phyloP scores from a whole-genome alignment of 768 basidiomycete genomes.

The Tylopilus rubrobrunneus region DNA sequence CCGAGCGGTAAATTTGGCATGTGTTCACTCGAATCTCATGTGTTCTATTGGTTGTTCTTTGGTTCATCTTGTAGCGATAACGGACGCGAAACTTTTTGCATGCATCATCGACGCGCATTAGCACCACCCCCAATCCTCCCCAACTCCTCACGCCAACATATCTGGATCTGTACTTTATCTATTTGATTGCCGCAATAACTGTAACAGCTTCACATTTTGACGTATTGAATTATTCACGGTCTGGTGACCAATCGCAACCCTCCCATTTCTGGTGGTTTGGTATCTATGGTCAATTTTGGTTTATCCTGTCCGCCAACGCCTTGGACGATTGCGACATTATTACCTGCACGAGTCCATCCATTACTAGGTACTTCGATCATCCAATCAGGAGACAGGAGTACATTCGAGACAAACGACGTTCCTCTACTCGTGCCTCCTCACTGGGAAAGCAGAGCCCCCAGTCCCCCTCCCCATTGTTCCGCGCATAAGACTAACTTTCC shows the following conservation, averaged over 20 bases:
- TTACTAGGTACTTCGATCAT: too few relatives aligned
- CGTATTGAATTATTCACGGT: neutral
- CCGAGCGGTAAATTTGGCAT: constrained; percentile 37
- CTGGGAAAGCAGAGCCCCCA: constrained; percentile 59
- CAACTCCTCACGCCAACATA: constrained; percentile 9
- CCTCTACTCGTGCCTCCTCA: neutral
- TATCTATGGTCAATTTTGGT: too few relatives aligned
- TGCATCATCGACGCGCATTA: constrained; percentile 15
- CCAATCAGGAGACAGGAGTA: too few relatives aligned
- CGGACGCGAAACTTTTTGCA: constrained; percentile 19
- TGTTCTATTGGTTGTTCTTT: constrained; percentile 1
- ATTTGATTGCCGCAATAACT: constrained; percentile 4
- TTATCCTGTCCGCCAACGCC: too few relatives aligned
- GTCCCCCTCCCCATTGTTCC: constrained; percentile 63
- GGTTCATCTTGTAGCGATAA: constrained; percentile 14
- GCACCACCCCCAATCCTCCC: neutral
- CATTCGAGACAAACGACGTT: neutral
- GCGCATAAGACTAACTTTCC: constrained; percentile 62
- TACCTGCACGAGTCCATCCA: too few relatives aligned
- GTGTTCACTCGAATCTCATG: neutral
- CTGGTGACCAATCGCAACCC: too few relatives aligned
- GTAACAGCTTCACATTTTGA: neutral
- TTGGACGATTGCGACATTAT: too few relatives aligned
- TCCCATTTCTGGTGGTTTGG: too few relatives aligned
- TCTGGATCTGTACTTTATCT: constrained; percentile 14